Evolutionary conservation across 2,329 filamentous ascomycete species (phyloP).

Genomic region (Stagonosporopsis cucurbitacearum): DNA sequence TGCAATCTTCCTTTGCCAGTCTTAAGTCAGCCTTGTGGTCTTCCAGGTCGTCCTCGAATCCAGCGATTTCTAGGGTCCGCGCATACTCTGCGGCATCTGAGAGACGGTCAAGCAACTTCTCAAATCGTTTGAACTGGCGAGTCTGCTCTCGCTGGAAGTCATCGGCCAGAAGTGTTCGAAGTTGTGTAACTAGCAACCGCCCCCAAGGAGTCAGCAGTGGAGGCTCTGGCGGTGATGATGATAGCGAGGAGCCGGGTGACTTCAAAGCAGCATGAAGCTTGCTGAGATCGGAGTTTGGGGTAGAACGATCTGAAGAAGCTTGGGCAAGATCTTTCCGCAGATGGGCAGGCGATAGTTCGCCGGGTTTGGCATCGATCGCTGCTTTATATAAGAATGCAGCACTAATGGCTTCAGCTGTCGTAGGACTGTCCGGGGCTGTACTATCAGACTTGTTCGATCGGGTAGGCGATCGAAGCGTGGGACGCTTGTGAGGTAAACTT

Average conservation of each 20-base stretch:
- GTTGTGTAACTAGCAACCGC: neutral
- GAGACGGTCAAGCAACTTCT: neutral
- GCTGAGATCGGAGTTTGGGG: too few relatives aligned
- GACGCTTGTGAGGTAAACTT: too few relatives aligned
- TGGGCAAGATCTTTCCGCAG: neutral
- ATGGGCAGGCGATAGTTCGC: neutral
- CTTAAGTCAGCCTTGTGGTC: neutral
- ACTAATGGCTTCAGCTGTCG: neutral
- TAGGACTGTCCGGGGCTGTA: neutral
- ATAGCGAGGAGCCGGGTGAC: neutral
- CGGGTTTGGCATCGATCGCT: neutral
- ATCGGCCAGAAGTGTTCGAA: neutral
- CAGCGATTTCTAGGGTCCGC: neutral
- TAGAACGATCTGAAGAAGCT: neutral
- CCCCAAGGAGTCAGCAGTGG: neutral
- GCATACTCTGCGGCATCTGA: neutral
- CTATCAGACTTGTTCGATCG: neutral
- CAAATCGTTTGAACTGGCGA: neutral
- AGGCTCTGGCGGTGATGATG: neutral
- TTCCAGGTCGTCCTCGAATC: neutral
- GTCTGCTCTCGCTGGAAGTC: neutral
- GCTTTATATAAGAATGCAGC: neutral
- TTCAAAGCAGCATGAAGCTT: too few relatives aligned
- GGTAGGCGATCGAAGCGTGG: neutral
- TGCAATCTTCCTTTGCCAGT: neutral